These are phyloP conservation scores for Ceratobasidium sp. DNA, from an alignment of 1,284 basidiomycete genomes.

Conservation along the genomic window DNA sequence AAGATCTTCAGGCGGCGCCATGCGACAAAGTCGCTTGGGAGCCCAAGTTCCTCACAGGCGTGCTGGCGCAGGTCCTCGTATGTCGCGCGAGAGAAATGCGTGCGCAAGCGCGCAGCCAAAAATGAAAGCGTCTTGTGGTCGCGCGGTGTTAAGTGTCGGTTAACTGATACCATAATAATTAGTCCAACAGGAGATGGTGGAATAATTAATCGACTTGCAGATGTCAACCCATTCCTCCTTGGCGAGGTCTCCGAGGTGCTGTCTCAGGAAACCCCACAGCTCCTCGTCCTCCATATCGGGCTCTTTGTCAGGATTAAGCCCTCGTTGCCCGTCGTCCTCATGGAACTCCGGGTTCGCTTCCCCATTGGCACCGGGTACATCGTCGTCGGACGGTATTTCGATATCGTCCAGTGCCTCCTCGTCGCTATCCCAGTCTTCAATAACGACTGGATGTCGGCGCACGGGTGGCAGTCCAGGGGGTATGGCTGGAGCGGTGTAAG, in stretches of 20 bases:
- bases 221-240: slow-evolving; percentile 33
- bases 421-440: neutral
- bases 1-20: slow-evolving; percentile 30
- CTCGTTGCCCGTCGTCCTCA: neutral
- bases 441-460: neutral
- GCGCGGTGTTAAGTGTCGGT: too few relatives aligned
- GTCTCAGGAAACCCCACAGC: neutral
- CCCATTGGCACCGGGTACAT: too few relatives aligned
- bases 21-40: slow-evolving; percentile 32
- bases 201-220: too few relatives aligned
- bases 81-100: slow-evolving; percentile 7
- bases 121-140: neutral
- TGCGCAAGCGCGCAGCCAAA: slow-evolving; percentile 6
- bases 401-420: neutral
- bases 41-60: slow-evolving; percentile 1
- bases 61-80: slow-evolving; percentile 15
- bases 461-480: neutral
- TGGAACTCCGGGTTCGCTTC: neutral
- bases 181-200: too few relatives aligned
- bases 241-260: slow-evolving; percentile 2
- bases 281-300: slow-evolving; percentile 14
- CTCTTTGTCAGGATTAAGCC: neutral
- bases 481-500: neutral
- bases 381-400: neutral
- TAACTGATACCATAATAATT: too few relatives aligned